Percentiles rank a stretch among this genome's conserved stretches.
Evolutionary conservation across 495 filamentous ascomycete genomes (phyloP).

Genomic region (Cairneyella variabilis): DNA sequence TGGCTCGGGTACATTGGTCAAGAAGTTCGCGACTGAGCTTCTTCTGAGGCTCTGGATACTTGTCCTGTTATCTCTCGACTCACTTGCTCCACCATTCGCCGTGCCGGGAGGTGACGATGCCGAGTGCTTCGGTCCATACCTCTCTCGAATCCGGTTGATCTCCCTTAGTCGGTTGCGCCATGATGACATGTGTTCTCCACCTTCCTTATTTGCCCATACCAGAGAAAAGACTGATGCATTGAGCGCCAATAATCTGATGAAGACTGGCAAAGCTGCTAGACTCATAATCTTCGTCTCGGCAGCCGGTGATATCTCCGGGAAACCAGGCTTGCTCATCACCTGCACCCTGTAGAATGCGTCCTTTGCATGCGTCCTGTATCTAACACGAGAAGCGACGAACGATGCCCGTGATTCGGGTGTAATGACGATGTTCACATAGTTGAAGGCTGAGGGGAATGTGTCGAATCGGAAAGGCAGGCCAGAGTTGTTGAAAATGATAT

Average conservation of each 20-base stretch:
- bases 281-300: constrained; percentile 83
- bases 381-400: constrained; percentile 48
- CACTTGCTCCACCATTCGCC: constrained; percentile 21
- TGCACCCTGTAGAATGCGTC: constrained; percentile 77
- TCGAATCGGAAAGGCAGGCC: constrained; percentile 83
- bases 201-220: constrained; percentile 76
- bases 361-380: constrained; percentile 29
- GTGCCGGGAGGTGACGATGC: constrained; percentile 37
- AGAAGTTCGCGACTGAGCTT: constrained; percentile 52
- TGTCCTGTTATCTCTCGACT: constrained; percentile 40
- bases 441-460: constrained; percentile 90
- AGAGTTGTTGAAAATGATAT: constrained; percentile 96
- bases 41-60: constrained; percentile 46
- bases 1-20: constrained; percentile 43
- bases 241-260: constrained; percentile 84
- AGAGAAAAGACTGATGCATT: constrained; percentile 91
- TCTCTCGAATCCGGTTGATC: constrained; percentile 77
- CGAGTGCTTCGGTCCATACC: constrained; percentile 33
- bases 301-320: constrained; percentile 86
- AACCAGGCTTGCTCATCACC: constrained; percentile 76
- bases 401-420: constrained; percentile 71
- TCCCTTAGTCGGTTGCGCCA: constrained; percentile 85
- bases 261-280: constrained; percentile 72
- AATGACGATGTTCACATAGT: constrained; percentile 94
- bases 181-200: constrained; percentile 80